Evolutionary conservation across 2,329 filamentous ascomycete genomes (phyloP), one percentile per base, ranked within the genome.

Genomic region (Fusarium paranaense): DNA sequence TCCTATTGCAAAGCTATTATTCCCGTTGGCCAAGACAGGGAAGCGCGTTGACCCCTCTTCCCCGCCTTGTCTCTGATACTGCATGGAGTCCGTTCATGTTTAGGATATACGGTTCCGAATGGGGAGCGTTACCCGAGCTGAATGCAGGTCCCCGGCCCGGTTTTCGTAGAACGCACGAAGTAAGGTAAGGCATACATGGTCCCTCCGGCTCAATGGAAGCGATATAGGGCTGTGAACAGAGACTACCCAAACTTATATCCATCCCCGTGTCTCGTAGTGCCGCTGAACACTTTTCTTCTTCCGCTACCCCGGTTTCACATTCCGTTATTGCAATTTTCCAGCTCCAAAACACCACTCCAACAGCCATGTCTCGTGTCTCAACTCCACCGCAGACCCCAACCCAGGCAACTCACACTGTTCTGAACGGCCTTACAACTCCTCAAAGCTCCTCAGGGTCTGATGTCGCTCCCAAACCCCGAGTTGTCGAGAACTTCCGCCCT

Each of bases 401-500:
- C 5, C n/a, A 22, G 3, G 5, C 10, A n/a, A 18, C 54, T 5
- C 20, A 37, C 54, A 7, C 8, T 40, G n/a, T 27, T 10, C 32
- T 37, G 0, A 58, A 58, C 18, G 54, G 33, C 22, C 13, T 37
- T 7, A 22, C 33, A 27, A 38, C 33, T 25, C 35, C 54, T 25
- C 54, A 58, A 58, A 52, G 30, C 54, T 38, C 22, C 33, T 22
- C 54, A 13, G 32, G 33, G 7, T 35, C 54, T 9, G 13, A 58
- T 16, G 6, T 6, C 33, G 10, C 16, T n/a, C 42, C 30, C 2
- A 45, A 60, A 14, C 30, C 38, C 18, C 40, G 42, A 54, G 45
- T 42, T 18, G 60, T 62, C 4, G 60, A 62, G 33, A 62, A 62
- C 32, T 62, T 62, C 10, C 42, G 60, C n/a, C 42, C 40, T 6